phyloP scores from a whole-genome alignment of 2,329 filamentous ascomycete species.

The Calonectria pauciramosa region DNA sequence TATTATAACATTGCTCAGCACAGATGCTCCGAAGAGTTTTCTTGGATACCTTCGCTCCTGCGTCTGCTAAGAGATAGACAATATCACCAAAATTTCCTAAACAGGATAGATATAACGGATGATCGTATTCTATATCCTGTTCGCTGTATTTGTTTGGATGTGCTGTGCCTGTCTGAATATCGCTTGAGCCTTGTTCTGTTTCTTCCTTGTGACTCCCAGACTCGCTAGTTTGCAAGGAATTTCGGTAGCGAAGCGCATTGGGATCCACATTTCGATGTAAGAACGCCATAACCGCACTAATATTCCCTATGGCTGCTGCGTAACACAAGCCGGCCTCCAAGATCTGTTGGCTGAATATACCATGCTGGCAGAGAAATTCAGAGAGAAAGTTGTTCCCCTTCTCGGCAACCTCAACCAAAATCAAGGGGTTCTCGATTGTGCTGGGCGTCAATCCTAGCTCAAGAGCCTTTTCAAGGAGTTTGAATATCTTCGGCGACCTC shows the following conservation, averaged over 20 bases:
- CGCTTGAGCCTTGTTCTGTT: not conserved
- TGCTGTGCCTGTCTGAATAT: not conserved
- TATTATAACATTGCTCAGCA: not conserved
- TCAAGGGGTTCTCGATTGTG: not conserved
- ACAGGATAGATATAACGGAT: not conserved
- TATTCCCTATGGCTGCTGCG: not conserved
- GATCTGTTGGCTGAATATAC: not conserved
- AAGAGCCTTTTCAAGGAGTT: not conserved
- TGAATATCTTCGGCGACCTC: not conserved
- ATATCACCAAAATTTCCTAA: not conserved
- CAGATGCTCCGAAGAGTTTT: not conserved
- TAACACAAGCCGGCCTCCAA: not conserved
- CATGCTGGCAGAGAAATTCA: not conserved
- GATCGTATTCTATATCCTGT: not conserved
- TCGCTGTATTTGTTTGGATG: not conserved
- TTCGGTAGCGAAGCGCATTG: not conserved
- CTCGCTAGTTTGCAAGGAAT: not conserved
- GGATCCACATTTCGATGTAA: constrained; percentile 1
- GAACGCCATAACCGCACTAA: not conserved
- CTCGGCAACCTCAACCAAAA: not conserved
- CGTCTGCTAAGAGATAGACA: not conserved
- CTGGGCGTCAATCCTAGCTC: not conserved
- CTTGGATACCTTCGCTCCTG: not conserved
- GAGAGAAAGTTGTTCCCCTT: not conserved
- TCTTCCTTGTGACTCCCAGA: not conserved